phyloP scores from a whole-genome alignment of 1,284 basidiomycete species.

The Ganoderma resinaceum region DNA sequence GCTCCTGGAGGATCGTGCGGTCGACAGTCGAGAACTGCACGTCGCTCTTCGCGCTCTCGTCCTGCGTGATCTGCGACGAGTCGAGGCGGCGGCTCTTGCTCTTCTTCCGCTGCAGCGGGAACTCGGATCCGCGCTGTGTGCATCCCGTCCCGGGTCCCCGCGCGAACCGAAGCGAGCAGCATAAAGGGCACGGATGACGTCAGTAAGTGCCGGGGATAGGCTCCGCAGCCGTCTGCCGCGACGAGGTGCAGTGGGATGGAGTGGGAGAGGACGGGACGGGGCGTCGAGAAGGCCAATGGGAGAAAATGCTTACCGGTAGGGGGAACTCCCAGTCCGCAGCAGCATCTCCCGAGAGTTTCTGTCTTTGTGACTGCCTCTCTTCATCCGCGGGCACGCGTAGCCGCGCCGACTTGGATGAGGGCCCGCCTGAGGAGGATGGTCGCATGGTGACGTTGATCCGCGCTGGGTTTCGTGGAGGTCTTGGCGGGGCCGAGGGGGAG shows the following conservation, averaged over 20 bases:
- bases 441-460: slow-evolving; percentile 21
- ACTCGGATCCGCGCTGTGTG: slow-evolving; percentile 31
- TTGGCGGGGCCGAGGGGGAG: slow-evolving; percentile 24
- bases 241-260: background rate
- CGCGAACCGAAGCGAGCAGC: background rate
- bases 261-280: background rate
- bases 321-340: slow-evolving; percentile 30
- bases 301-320: slow-evolving; percentile 24
- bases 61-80: slow-evolving; percentile 21
- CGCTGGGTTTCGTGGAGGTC: slow-evolving; percentile 34
- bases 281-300: background rate
- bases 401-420: slow-evolving; percentile 1
- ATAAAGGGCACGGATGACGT: slow-evolving; percentile 14
- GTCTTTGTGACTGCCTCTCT: background rate
- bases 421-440: slow-evolving; percentile 27
- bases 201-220: slow-evolving; percentile 4
- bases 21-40: slow-evolving; percentile 61
- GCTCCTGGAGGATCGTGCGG: slow-evolving; percentile 62
- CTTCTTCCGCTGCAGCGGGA: slow-evolving; percentile 35
- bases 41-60: slow-evolving; percentile 28
- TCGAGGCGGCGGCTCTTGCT: slow-evolving; percentile 28
- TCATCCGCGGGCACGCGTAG: slow-evolving; percentile 6
- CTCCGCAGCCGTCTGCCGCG: slow-evolving; percentile 6
- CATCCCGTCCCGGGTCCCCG: background rate
- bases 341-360: slow-evolving; percentile 9